Evolutionary conservation across 164 flowering plant genomes (phyloP).

Genomic region (Magnolia officinalis): DNA sequence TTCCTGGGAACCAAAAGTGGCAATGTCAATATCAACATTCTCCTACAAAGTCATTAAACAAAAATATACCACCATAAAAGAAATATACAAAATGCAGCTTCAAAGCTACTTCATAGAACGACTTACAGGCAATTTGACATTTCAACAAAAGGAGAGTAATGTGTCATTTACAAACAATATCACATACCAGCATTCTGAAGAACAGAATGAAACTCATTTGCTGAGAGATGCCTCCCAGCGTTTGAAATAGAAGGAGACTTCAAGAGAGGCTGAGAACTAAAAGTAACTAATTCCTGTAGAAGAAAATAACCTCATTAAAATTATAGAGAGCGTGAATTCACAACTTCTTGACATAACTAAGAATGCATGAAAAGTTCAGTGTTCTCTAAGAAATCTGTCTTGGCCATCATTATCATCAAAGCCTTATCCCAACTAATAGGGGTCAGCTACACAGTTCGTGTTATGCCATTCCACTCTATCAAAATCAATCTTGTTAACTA

Average conservation of each 20-base stretch:
- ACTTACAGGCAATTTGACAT: background rate
- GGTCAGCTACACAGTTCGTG: too few species aligned
- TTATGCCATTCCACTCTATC: too few species aligned
- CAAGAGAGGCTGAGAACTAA: constrained; percentile 57
- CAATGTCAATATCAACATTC: background rate
- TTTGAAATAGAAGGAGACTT: constrained; percentile 60
- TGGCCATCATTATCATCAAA: too few species aligned
- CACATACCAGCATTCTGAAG: constrained; percentile 59
- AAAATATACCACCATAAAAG: background rate
- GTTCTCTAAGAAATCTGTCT: background rate
- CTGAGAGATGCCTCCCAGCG: constrained; percentile 89
- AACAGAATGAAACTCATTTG: constrained; percentile 78
- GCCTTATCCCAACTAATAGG: too few species aligned
- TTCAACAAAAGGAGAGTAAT: background rate
- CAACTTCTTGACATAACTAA: background rate
- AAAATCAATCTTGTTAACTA: background rate
- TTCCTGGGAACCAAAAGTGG: constrained; percentile 23
- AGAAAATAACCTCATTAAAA: constrained; percentile 5
- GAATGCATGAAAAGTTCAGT: background rate
- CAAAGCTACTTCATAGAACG: too few species aligned
- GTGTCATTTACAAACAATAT: background rate
- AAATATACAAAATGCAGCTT: background rate
- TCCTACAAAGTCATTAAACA: background rate
- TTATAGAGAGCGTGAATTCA: background rate
- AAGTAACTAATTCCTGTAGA: constrained; percentile 83